Conservation (phyloP, 768 basidiomycete species). For the Termitomyces sp. region DNA sequence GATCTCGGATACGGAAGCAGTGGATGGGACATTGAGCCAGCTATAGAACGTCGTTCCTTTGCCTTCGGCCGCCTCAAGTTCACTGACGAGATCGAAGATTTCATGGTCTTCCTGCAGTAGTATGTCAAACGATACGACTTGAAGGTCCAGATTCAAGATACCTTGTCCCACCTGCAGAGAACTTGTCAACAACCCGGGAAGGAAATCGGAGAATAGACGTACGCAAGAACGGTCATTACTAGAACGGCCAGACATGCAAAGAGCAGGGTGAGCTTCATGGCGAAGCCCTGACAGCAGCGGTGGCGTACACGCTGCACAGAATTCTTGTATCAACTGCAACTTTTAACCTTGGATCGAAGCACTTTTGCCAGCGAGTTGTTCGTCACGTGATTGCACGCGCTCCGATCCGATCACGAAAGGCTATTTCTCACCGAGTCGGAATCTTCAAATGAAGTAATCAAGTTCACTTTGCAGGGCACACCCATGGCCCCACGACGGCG, state of each 20-base stretch:
- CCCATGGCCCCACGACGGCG: slow-evolving; percentile 61
- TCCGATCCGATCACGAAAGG: slow-evolving; percentile 5
- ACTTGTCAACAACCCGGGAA: not conserved
- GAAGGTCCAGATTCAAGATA: slow-evolving; percentile 19
- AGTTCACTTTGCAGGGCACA: not conserved
- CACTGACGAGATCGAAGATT: slow-evolving; percentile 90
- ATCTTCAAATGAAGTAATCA: not conserved
- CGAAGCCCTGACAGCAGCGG: slow-evolving; percentile 9
- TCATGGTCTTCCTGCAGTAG: slow-evolving; percentile 83
- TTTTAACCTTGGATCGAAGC: too few relatives aligned
- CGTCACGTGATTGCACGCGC: slow-evolving; percentile 2
- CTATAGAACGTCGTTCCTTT: slow-evolving; percentile 96
- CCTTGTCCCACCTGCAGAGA: slow-evolving; percentile 64
- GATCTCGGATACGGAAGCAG: slow-evolving; percentile 73
- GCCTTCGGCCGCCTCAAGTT: slow-evolving; percentile 78
- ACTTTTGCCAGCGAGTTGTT: slow-evolving; percentile 4
- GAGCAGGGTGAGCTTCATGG: slow-evolving; percentile 49
- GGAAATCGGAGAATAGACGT: slow-evolving; percentile 23
- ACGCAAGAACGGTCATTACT: slow-evolving; percentile 54
- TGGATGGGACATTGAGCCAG: slow-evolving; percentile 76
- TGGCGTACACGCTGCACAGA: not conserved
- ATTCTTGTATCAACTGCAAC: too few relatives aligned
- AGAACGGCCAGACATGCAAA: slow-evolving; percentile 47
- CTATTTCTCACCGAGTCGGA: not conserved
- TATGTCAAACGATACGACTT: not conserved